Base-by-base conservation (phyloP, 345 rosid genomes). In the Tarenaya hassleriana region DNA sequence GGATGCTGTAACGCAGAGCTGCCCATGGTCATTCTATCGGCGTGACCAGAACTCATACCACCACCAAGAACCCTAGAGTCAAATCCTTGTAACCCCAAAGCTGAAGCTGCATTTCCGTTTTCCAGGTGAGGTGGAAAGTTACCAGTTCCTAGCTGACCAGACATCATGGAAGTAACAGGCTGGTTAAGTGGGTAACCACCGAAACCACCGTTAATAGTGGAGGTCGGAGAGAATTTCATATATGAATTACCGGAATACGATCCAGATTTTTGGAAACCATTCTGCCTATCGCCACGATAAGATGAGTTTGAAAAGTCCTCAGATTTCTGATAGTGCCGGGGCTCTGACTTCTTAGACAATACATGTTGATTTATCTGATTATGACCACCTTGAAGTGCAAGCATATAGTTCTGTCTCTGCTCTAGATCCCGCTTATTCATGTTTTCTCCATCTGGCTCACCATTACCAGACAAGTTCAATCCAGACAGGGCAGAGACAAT, bases 71-170 rank as follows among this genome's bases (percentile, higher is more conserved):
- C 34, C 58, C 88, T 72, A 0, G 79, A 58, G 44, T 83, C 87
- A 69, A 76, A 45, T 59, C 84, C 84, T 32, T 75, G 67, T 15
- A 69, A 60, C 10, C 61, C 82, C 69, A 71, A 45, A 48, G 77
- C 74, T 3, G 78, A 70, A 9, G 77, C 81, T 12, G 81, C 81
- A 46, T 81, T 76, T 64, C 65, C 78, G 71, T 81, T 84, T 52
- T 84, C 88, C 71, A 60, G 78, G 27, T 73, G 56, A 17, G 80
- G 78, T 4, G 86, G 86, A 46, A 77, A 54, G 67, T 47, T 77
- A 37, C 82, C 76, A 18, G 63, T 60, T 32, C 81, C 80, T 48
- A 77, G 65, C 47, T 84, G 94, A 63, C 72, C 56, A 35, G 76
- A 67, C 70, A 79, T 69, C 69, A 68, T 47, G 20, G 86, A 73